A percentile compares a stretch with the other conserved stretches of the same genome.
Evolutionary conservation across 345 rosid genomes (phyloP).

Genomic region (Eucalyptus curtisii): DNA sequence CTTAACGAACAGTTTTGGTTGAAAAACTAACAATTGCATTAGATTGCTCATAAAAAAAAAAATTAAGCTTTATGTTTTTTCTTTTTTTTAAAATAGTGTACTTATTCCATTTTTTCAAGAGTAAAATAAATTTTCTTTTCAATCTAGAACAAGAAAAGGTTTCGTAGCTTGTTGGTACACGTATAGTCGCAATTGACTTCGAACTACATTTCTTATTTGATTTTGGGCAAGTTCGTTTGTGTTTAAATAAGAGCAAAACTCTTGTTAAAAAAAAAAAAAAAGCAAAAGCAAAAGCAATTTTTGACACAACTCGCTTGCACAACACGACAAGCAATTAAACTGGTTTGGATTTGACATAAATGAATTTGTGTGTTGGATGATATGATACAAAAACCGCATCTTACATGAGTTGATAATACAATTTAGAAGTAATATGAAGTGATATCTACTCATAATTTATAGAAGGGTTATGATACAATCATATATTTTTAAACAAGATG

Average conservation of each 20-base stretch:
- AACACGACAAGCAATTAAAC: background rate
- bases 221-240: background rate
- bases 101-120: background rate
- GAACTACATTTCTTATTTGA: background rate
- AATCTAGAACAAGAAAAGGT: background rate
- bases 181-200: background rate
- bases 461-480: background rate
- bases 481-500: background rate
- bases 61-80: background rate
- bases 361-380: background rate
- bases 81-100: background rate
- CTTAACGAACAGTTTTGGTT: background rate
- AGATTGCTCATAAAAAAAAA: background rate
- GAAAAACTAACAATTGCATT: background rate
- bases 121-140: background rate
- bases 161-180: background rate
- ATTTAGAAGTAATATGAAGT: background rate
- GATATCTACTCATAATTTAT: background rate
- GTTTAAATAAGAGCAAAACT: too few relatives aligned
- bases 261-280: background rate
- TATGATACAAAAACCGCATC: background rate
- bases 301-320: background rate
- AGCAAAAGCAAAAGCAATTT: background rate
- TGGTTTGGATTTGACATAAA: background rate
- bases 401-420: background rate